A percentile compares a stretch with the other conserved stretches of the same genome.
Conservation (phyloP, 2,329 filamentous ascomycete species). For the Bipolaris zeicola region DNA sequence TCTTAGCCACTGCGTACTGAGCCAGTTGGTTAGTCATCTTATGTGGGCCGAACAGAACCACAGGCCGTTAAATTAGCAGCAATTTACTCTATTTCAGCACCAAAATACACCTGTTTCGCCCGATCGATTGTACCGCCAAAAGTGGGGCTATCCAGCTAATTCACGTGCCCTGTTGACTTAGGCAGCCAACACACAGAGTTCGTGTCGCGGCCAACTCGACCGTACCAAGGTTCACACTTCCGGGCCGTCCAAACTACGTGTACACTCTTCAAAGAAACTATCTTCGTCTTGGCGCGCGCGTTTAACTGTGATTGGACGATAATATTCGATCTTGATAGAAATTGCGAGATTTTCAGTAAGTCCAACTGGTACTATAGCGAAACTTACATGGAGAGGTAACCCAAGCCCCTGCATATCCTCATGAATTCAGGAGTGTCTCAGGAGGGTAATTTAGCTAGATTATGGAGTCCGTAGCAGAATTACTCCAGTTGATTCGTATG, state of each 20-base stretch:
- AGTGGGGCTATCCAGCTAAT: background rate
- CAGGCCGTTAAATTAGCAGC: background rate
- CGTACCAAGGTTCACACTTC: constrained; percentile 1
- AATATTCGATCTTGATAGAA: background rate
- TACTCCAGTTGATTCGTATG: background rate
- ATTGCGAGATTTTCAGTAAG: background rate
- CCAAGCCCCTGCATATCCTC: background rate
- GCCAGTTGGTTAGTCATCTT: background rate
- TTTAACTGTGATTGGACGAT: background rate
- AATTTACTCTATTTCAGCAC: background rate
- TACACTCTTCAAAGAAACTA: background rate
- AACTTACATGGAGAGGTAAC: background rate
- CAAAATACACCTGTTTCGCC: background rate
- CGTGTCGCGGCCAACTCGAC: background rate
- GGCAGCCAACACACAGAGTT: background rate
- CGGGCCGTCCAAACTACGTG: background rate
- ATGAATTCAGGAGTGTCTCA: background rate
- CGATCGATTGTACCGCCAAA: background rate
- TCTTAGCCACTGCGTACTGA: background rate
- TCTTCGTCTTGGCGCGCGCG: background rate
- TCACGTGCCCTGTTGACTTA: background rate
- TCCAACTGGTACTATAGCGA: background rate
- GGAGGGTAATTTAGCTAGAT: background rate
- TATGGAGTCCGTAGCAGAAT: background rate
- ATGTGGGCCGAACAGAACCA: background rate